A percentile compares a stretch with the other conserved stretches of the same genome.
Conservation (phyloP, 805 yeast species). For the Starmerella sp. region DNA sequence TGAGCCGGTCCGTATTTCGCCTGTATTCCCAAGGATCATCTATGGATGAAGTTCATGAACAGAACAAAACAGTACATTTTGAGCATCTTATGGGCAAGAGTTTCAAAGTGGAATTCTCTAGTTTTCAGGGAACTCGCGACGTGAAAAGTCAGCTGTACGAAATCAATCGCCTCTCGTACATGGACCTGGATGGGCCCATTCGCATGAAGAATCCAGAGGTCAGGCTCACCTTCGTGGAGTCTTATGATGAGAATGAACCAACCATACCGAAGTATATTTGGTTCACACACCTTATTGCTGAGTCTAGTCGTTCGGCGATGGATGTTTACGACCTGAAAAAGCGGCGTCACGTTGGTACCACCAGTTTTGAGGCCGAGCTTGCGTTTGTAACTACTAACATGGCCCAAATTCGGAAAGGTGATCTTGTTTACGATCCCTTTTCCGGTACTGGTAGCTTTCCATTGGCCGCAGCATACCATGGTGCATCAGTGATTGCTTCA, state of each 20-base stretch:
- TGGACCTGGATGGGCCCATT: constrained; percentile 63
- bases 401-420: constrained; percentile 57
- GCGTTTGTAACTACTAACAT: constrained; percentile 79
- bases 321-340: constrained; percentile 73
- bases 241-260: constrained; percentile 41
- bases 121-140: constrained; percentile 58
- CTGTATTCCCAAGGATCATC: constrained; percentile 64
- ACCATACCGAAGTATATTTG: constrained; percentile 45
- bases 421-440: constrained; percentile 82
- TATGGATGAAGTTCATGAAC: constrained; percentile 47
- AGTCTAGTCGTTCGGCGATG: constrained; percentile 50
- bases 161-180: constrained; percentile 60
- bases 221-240: constrained; percentile 61
- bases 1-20: constrained; percentile 69
- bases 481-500: constrained; percentile 71
- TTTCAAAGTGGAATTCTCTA: constrained; percentile 75
- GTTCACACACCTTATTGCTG: constrained; percentile 70
- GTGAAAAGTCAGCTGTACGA: constrained; percentile 42
- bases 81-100: constrained; percentile 31
- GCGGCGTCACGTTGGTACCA: constrained; percentile 85
- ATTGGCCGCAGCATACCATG: constrained; percentile 76
- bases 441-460: constrained; percentile 94
- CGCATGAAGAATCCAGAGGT: constrained; percentile 66
- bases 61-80: constrained; percentile 33
- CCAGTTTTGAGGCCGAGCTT: constrained; percentile 91